A percentile compares a stretch with the other conserved stretches of the same genome.
Evolutionary conservation across 2,329 filamentous ascomycete species (phyloP).

Genomic region (Cercospora beticola): DNA sequence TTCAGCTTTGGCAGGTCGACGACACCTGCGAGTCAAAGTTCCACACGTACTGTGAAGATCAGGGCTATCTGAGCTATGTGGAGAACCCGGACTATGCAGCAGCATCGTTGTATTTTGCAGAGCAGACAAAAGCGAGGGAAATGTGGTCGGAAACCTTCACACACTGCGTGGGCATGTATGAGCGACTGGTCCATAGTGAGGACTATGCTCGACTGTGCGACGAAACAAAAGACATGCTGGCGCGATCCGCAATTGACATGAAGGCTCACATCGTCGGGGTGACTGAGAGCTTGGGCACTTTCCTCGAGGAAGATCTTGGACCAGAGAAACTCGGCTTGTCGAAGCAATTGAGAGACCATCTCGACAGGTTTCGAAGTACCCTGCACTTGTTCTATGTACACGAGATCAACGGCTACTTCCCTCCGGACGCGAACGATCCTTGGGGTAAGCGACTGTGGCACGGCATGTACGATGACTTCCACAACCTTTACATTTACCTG

Average conservation of each 20-base stretch:
- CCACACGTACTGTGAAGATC: constrained; percentile 63
- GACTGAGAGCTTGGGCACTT: constrained; percentile 60
- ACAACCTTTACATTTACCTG: constrained; percentile 67
- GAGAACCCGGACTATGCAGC: constrained; percentile 67
- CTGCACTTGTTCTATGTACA: constrained; percentile 65
- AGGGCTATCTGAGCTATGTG: constrained; percentile 68
- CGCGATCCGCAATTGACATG: constrained; percentile 63
- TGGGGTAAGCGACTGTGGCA: constrained; percentile 61
- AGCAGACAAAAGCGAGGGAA: constrained; percentile 62
- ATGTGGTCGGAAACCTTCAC: constrained; percentile 72
- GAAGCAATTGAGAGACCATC: constrained; percentile 60
- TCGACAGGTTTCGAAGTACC: constrained; percentile 71
- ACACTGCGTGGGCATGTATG: constrained; percentile 77
- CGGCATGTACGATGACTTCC: constrained; percentile 68
- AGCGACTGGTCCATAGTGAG: constrained; percentile 55
- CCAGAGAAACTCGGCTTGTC: constrained; percentile 65
- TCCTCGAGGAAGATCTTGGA: constrained; percentile 70
- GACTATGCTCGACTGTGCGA: constrained; percentile 60
- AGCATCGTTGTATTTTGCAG: constrained; percentile 66
- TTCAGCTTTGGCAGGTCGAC: constrained; percentile 49
- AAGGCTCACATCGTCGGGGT: constrained; percentile 61
- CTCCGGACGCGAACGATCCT: constrained; percentile 54
- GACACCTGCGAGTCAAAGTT: constrained; percentile 43
- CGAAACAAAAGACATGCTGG: constrained; percentile 64
- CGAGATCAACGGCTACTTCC: constrained; percentile 67